Evolutionary conservation across 345 rosid genomes (phyloP).

Genomic region (Populus ilicifolia): DNA sequence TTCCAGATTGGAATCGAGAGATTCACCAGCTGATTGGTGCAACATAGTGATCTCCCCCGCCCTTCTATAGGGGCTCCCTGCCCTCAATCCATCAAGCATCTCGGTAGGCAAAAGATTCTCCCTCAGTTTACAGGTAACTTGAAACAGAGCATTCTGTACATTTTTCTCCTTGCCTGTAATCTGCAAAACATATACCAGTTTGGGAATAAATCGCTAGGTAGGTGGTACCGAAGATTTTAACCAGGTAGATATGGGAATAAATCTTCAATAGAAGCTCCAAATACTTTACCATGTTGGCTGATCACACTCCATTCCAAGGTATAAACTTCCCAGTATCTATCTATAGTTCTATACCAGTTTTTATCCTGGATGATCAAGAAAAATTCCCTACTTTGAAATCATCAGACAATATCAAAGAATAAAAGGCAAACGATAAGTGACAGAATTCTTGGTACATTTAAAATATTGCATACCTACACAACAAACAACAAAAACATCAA

Average conservation of each 20-base stretch:
- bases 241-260: not conserved
- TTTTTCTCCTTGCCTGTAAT: constrained; percentile 38
- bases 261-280: not conserved
- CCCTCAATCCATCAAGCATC: constrained; percentile 27
- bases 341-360: no score
- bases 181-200: constrained; percentile 26
- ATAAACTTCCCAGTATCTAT: no score
- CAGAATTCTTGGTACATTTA: no score
- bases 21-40: constrained; percentile 8
- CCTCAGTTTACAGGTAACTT: constrained; percentile 37
- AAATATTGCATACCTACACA: no score
- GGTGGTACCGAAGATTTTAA: constrained; percentile 10
- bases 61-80: constrained; percentile 21
- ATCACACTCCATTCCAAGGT: not conserved
- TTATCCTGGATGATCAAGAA: no score
- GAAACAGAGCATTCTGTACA: constrained; percentile 41
- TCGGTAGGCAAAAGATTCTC: constrained; percentile 33
- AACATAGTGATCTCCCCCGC: constrained; percentile 16
- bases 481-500: no score
- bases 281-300: not conserved
- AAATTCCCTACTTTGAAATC: no score
- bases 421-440: no score
- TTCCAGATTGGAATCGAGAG: constrained; percentile 20
- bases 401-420: no score
- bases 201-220: not conserved